phyloP scores from a whole-genome alignment of 2,329 filamentous ascomycete genomes.

The Colletotrichum cereale region DNA sequence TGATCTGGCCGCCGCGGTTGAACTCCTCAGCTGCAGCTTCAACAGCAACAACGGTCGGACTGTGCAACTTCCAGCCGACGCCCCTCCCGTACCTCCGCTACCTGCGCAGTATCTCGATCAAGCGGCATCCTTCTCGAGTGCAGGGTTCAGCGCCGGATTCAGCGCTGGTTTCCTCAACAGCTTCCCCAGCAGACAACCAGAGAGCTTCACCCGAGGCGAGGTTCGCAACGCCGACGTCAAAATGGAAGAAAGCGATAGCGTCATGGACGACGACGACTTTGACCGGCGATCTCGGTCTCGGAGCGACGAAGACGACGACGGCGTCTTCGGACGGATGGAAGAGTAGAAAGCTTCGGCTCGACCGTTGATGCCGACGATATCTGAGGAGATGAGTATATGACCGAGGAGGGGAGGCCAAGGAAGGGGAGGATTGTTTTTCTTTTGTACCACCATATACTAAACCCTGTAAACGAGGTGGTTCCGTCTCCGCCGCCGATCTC shows the following conservation, averaged over 20 bases:
- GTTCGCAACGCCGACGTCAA: constrained; percentile 70
- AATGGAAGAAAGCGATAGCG: constrained; percentile 75
- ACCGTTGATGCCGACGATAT: constrained; percentile 38
- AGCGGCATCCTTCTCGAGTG: constrained; percentile 66
- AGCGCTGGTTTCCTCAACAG: constrained; percentile 70
- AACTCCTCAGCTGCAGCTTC: constrained; percentile 91
- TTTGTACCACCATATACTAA: constrained; percentile 62
- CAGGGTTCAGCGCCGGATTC: constrained; percentile 74
- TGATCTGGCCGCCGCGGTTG: constrained; percentile 89
- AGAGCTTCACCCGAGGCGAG: constrained; percentile 75
- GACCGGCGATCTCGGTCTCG: constrained; percentile 71
- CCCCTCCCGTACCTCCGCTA: constrained; percentile 89
- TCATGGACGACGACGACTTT: constrained; percentile 75
- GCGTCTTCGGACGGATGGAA: constrained; percentile 97
- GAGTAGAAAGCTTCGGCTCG: constrained; percentile 64
- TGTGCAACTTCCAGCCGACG: constrained; percentile 74
- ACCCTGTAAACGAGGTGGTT: constrained; percentile 65
- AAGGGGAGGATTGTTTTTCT: constrained; percentile 53
- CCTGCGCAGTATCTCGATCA: constrained; percentile 83
- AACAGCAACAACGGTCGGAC: constrained; percentile 77
- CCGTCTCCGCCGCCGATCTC: constrained; percentile 71
- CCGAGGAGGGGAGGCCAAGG: constrained; percentile 43
- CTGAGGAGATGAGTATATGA: constrained; percentile 40
- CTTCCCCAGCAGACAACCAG: constrained; percentile 70
- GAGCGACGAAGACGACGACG: constrained; percentile 92